Conservation (phyloP, 495 filamentous ascomycete genomes). For the Recurvomyces mirabilis region DNA sequence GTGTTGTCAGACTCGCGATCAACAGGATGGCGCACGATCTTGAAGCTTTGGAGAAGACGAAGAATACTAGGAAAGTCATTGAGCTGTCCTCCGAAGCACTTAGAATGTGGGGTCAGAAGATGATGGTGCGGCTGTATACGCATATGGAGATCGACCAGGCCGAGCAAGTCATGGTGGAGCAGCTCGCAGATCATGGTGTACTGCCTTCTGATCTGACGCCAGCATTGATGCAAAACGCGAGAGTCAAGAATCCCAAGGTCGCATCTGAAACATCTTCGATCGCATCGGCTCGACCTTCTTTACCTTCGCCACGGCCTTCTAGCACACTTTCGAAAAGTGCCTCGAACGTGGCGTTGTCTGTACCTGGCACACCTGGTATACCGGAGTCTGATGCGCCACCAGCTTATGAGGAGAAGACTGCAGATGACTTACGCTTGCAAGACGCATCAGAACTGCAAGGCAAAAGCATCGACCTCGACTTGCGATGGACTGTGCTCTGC, state of each 20-base stretch:
- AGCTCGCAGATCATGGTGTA: constrained; percentile 85
- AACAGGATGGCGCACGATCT: constrained; percentile 61
- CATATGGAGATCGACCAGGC: constrained; percentile 90
- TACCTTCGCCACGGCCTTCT: constrained; percentile 7
- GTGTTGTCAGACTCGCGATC: constrained; percentile 68
- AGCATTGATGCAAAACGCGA: constrained; percentile 80
- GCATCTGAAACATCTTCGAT: constrained; percentile 11
- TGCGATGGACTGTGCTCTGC: constrained; percentile 95
- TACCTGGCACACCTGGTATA: background rate
- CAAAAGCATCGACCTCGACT: constrained; percentile 83
- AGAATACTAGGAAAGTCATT: constrained; percentile 54
- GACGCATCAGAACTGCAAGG: constrained; percentile 72
- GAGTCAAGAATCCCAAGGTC: constrained; percentile 74
- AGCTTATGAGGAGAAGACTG: constrained; percentile 57
- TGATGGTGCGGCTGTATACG: constrained; percentile 83
- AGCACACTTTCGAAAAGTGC: background rate
- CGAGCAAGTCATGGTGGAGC: constrained; percentile 99
- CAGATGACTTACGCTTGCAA: constrained; percentile 62
- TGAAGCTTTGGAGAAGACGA: constrained; percentile 41
- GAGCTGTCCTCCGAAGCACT: constrained; percentile 59
- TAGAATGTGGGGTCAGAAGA: constrained; percentile 94
- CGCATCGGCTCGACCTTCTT: constrained; percentile 5
- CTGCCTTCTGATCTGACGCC: constrained; percentile 70
- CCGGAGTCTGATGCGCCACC: constrained; percentile 40
- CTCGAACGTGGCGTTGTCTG: background rate